phyloP scores from a whole-genome alignment of 2,329 filamentous ascomycete species.

The Pestalotiopsis sp. region DNA sequence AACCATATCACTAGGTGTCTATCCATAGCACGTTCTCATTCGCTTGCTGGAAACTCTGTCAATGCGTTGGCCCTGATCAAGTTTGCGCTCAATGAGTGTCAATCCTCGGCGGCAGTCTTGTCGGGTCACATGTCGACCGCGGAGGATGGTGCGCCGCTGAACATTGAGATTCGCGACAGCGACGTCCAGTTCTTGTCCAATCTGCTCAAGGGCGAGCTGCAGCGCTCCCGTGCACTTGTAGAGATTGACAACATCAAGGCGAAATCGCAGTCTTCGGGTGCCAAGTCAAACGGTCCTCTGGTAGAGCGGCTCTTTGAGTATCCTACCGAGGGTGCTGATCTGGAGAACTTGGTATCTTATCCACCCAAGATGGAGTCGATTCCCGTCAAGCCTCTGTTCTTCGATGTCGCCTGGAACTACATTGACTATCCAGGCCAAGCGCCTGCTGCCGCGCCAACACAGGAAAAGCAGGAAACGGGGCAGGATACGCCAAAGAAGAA shows the following conservation, averaged over 20 bases:
- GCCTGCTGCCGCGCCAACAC: conserved; percentile 30
- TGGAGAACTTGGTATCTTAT: conserved; percentile 82
- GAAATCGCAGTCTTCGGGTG: conserved; percentile 42
- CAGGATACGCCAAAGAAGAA: conserved; percentile 56
- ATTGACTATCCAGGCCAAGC: conserved; percentile 81
- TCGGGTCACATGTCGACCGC: conserved; percentile 36
- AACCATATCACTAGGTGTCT: conserved; percentile 61
- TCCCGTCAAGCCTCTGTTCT: conserved; percentile 92
- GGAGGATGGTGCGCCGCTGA: conserved; percentile 55
- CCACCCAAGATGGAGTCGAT: conserved; percentile 82
- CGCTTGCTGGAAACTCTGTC: conserved; percentile 68
- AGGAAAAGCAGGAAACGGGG: conserved; percentile 37
- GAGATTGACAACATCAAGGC: conserved; percentile 72
- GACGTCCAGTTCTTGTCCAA: conserved; percentile 62
- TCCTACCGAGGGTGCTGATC: conserved; percentile 69
- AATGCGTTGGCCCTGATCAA: conserved; percentile 87
- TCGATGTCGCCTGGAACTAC: conserved; percentile 98
- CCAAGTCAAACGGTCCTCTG: conserved; percentile 58
- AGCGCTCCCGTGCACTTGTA: conserved; percentile 82
- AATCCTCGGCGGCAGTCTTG: conserved; percentile 51
- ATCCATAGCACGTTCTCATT: conserved; percentile 83
- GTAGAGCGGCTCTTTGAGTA: conserved; percentile 78
- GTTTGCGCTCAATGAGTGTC: conserved; percentile 67
- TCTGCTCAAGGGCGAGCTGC: conserved; percentile 71
- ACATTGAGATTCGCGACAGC: conserved; percentile 65